Conservation (phyloP, 2,329 filamentous ascomycete species). For the Nemania serpens region DNA sequence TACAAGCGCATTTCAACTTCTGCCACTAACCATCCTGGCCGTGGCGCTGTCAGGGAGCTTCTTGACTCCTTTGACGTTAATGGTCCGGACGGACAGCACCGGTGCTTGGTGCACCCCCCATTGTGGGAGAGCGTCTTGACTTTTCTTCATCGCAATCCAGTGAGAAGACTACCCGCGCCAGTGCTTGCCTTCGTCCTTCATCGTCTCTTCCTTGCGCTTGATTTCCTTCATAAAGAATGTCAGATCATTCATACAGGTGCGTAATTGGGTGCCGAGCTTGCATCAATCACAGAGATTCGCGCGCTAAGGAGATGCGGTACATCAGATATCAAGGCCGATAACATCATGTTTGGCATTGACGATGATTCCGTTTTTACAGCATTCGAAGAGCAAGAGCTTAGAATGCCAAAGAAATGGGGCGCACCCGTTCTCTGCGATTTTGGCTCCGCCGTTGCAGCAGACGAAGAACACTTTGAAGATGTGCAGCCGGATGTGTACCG, state of each 20-base stretch:
- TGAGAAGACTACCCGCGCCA: conserved; percentile 42
- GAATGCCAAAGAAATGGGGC: conserved; percentile 32
- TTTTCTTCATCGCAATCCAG: conserved; percentile 48
- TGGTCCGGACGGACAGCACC: conserved; percentile 44
- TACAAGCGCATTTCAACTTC: conserved; percentile 44
- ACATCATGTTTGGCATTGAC: conserved; percentile 50
- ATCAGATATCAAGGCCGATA: conserved; percentile 51
- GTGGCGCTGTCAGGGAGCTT: conserved; percentile 39
- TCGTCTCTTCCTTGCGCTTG: conserved; percentile 49
- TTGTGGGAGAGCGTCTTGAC: conserved; percentile 48
- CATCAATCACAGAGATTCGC: conserved; percentile 1
- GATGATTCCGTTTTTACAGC: conserved; percentile 47
- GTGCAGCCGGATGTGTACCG: conserved; percentile 49
- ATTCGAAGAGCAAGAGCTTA: conserved; percentile 50
- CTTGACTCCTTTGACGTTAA: conserved; percentile 46
- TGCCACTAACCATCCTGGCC: conserved; percentile 39
- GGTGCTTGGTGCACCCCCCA: conserved; percentile 47
- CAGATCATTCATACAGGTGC: conserved; percentile 52
- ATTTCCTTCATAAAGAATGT: conserved; percentile 53
- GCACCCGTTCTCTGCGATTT: conserved; percentile 49
- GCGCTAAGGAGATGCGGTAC: conserved; percentile 3
- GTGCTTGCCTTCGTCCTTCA: conserved; percentile 45
- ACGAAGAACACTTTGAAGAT: conserved; percentile 42
- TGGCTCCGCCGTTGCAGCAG: conserved; percentile 49
- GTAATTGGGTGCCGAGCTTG: conserved; percentile 12